These are phyloP conservation scores for Pterocarpus macrocarpus DNA, from an alignment of 306 rosid species.

Conservation along the genomic window DNA sequence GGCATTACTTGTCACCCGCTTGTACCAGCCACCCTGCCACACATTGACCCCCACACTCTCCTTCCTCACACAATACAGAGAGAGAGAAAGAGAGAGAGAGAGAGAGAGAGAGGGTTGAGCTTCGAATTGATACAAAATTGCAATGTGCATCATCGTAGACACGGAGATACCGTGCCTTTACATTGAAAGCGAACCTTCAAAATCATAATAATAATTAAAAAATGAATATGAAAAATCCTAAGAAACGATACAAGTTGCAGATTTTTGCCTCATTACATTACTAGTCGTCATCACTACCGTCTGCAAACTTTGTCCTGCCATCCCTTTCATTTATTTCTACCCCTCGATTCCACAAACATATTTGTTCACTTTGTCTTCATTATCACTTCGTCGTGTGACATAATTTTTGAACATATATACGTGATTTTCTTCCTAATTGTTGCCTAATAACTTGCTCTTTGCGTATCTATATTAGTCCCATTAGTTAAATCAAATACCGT, in stretches of 20 bases:
- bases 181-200: conserved; percentile 41
- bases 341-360: conserved; percentile 7
- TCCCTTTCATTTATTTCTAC: conserved; percentile 53
- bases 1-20: conserved; percentile 40
- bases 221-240: background rate
- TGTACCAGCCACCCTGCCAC: conserved; percentile 48
- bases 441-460: too few relatives aligned
- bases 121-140: background rate
- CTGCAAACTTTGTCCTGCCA: conserved; percentile 34
- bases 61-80: background rate
- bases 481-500: too few relatives aligned
- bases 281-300: conserved; percentile 25
- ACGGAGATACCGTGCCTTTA: conserved; percentile 81
- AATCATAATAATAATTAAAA: background rate
- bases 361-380: conserved; percentile 11
- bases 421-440: background rate
- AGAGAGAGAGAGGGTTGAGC: background rate
- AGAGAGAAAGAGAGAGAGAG: conserved; percentile 10
- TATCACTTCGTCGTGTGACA: conserved; percentile 5
- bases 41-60: conserved; percentile 46
- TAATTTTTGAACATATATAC: background rate
- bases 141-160: conserved; percentile 48
- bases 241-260: conserved; percentile 53
- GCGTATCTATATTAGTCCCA: too few relatives aligned
- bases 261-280: conserved; percentile 41